These are phyloP conservation scores for Fusarium pseudonygamai DNA, from an alignment of 2,329 filamentous ascomycete genomes.

Conservation along the genomic window DNA sequence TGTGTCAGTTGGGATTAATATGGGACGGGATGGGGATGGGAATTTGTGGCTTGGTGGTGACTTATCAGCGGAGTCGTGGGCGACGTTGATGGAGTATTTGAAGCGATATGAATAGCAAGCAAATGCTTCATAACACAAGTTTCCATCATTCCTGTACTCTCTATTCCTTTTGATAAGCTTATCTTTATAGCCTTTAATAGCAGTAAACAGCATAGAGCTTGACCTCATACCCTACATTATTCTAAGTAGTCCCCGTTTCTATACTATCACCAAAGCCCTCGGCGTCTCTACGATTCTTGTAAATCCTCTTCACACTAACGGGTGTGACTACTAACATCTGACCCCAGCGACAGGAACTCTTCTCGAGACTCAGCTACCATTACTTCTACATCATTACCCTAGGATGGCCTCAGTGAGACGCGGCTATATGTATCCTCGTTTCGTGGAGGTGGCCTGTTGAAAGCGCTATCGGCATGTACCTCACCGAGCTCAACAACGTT, in stretches of 20 bases:
- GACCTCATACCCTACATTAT: too few relatives aligned
- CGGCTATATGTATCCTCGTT: rapidly evolving
- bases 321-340: background rate
- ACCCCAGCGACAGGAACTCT: background rate
- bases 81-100: background rate
- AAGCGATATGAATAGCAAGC: background rate
- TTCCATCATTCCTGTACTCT: too few relatives aligned
- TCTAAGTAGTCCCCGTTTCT: too few relatives aligned
- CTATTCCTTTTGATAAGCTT: too few relatives aligned
- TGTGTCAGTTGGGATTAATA: background rate
- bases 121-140: background rate
- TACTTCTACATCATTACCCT: rapidly evolving
- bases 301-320: rapidly evolving
- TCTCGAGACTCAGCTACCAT: rapidly evolving
- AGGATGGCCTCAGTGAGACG: rapidly evolving
- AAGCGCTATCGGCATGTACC: background rate
- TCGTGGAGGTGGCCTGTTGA: too few relatives aligned
- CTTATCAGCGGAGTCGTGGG: background rate
- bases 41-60: background rate
- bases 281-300: background rate
- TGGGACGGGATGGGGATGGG: background rate
- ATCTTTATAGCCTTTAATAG: too few relatives aligned
- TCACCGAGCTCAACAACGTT: background rate
- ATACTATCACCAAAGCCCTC: too few relatives aligned
- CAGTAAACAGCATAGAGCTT: too few relatives aligned